Evolutionary conservation across 768 basidiomycete species (phyloP), one percentile per base, ranked within the genome.

Genomic region (Termitomyces sp.): DNA sequence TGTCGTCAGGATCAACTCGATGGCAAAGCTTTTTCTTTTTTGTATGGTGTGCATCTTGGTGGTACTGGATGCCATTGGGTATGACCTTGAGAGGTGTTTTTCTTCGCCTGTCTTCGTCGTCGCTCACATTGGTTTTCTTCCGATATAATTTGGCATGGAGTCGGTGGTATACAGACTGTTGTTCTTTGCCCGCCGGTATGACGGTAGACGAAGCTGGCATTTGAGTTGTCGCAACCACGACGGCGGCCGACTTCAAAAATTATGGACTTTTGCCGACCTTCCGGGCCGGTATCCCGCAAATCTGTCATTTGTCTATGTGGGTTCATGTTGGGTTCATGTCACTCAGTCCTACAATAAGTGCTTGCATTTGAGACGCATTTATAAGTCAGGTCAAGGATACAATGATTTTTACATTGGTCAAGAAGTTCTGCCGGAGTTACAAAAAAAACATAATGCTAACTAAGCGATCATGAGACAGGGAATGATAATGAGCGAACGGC

Each of bases 1-100:
- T 50, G 44, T 56, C 49, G 30, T 36, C 57, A 30, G 32, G 33
- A 35, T 30, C 56, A n/a, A 46, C 28, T 18, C 55, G 53, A 60
- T 69, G 69, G 12, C 72, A 72, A 7, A 70, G 55, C 59, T 75
- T 76, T 64, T 76, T 76, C 58, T 70, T 67, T 56, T 69, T 69
- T 52, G 60, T 69, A 53, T 38, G 53, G 12, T 61, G 48, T 36
- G 68, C 68, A 55, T 69, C 66, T 30, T 67, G 64, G 55, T 56
- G 61, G 26, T 54, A 43, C 23, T 62, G 61, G 46, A 68, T 62
- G 26, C 71, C 58, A 48, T 68, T 66, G 10, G 66, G 65, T 52
- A 71, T 71, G 18, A 70, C 66, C 61, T 76, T 76, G 2, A 69
- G 51, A 33, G 66, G 59, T 38, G 67, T 67, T 66, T 70, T 66